Evolutionary conservation across 768 basidiomycete genomes (phyloP).

Genomic region (Ramaria rubella): DNA sequence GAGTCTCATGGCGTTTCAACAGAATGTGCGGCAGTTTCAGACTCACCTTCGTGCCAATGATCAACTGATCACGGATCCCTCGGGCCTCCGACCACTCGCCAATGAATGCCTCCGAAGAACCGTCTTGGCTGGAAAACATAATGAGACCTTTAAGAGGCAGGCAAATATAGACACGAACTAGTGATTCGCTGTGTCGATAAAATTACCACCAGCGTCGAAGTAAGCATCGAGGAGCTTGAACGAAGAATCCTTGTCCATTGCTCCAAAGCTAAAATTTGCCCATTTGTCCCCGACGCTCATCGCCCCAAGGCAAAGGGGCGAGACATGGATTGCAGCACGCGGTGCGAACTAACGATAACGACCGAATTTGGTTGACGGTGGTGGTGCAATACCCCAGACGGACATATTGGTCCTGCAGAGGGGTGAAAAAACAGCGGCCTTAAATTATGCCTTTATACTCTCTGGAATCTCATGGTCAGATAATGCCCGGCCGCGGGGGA

Average conservation of each 20-base stretch:
- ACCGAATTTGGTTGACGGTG: constrained; percentile 28
- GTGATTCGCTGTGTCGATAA: no score
- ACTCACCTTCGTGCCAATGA: constrained; percentile 25
- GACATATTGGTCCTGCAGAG: no score
- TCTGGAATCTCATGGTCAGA: no score
- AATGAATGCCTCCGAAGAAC: constrained; percentile 31
- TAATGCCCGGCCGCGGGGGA: no score
- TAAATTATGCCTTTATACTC: no score
- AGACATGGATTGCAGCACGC: constrained; percentile 21
- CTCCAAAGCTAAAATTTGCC: constrained; percentile 20
- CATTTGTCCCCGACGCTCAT: constrained; percentile 23
- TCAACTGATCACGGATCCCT: constrained; percentile 32
- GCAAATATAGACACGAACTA: not conserved
- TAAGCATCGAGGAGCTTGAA: constrained; percentile 38
- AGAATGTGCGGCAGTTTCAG: not conserved
- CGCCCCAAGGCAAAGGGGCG: constrained; percentile 23
- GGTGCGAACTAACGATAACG: constrained; percentile 19
- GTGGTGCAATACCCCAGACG: no score
- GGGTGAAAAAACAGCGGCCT: no score
- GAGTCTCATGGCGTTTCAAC: not conserved
- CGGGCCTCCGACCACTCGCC: constrained; percentile 38
- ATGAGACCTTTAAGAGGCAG: no score
- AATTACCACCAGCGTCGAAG: constrained; percentile 31
- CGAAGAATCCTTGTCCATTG: constrained; percentile 31
- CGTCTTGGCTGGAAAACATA: constrained; percentile 26